Percentiles rank a stretch among this genome's conserved stretches.
Evolutionary conservation across 805 yeast genomes (phyloP).

Genomic region (Yamadazyma philogaea): DNA sequence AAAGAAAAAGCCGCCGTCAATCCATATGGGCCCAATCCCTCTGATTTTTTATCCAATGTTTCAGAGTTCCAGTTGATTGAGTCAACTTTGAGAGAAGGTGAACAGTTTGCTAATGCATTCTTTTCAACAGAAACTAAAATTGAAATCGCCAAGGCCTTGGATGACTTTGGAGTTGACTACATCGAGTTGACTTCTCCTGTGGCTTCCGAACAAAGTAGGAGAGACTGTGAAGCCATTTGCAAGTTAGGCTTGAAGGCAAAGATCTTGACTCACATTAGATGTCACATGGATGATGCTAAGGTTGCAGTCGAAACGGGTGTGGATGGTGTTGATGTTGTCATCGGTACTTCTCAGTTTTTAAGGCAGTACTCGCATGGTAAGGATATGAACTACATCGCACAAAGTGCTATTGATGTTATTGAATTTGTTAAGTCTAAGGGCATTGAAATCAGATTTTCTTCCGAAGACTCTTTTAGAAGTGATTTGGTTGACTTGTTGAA

Average conservation of each 20-base stretch:
- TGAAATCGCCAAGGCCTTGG: slow-evolving; percentile 58
- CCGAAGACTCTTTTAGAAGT: slow-evolving; percentile 60
- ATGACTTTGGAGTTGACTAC: slow-evolving; percentile 60
- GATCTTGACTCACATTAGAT: slow-evolving; percentile 57
- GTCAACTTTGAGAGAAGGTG: slow-evolving; percentile 61
- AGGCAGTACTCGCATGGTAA: slow-evolving; percentile 59
- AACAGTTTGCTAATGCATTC: slow-evolving; percentile 62
- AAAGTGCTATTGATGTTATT: slow-evolving; percentile 56
- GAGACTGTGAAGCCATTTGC: slow-evolving; percentile 58
- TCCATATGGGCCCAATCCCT: slow-evolving; percentile 60
- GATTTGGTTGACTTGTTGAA: slow-evolving; percentile 58
- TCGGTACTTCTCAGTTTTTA: slow-evolving; percentile 57
- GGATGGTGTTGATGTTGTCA: slow-evolving; percentile 60
- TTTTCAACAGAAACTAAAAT: slow-evolving; percentile 55
- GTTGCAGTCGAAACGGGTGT: slow-evolving; percentile 62
- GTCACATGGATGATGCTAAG: slow-evolving; percentile 61
- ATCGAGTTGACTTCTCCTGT: slow-evolving; percentile 60
- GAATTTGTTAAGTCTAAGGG: slow-evolving; percentile 61
- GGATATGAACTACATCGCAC: slow-evolving; percentile 58
- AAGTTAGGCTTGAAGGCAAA: slow-evolving; percentile 57
- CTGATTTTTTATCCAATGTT: slow-evolving; percentile 55
- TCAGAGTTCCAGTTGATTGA: slow-evolving; percentile 52
- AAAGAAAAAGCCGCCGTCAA: slow-evolving; percentile 24
- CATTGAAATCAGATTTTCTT: slow-evolving; percentile 54
- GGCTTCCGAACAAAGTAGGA: slow-evolving; percentile 56